Evolutionary conservation across 176 grass and related monocot species (phyloP).

Genomic region (Oryza rufipogon): DNA sequence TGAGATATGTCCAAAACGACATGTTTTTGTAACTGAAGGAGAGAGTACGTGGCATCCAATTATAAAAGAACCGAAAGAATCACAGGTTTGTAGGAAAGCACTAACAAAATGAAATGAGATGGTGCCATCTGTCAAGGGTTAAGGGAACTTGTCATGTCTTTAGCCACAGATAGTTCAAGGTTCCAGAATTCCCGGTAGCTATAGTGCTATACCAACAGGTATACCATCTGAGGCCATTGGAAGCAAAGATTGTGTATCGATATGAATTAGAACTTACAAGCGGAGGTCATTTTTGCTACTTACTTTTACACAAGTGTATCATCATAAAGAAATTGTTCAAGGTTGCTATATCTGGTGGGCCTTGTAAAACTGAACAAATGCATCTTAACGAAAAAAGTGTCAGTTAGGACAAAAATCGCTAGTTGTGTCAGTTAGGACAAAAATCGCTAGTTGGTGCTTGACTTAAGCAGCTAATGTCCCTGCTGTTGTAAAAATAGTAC

Average conservation of each 20-base stretch:
- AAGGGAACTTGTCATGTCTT: not conserved
- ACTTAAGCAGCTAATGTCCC: not conserved
- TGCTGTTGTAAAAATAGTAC: constrained; percentile 4
- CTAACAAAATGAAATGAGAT: not conserved
- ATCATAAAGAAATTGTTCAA: not conserved
- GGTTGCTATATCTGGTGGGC: not conserved
- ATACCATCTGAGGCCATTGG: not conserved
- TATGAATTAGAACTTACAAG: constrained; percentile 1
- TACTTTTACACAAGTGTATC: not conserved
- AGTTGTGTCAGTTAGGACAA: not conserved
- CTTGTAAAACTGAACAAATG: constrained; percentile 9
- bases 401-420: constrained; percentile 27
- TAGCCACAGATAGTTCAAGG: no score
- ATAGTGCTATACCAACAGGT: not conserved
- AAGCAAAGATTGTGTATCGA: not conserved
- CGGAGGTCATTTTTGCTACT: constrained; percentile 2
- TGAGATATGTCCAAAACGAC: no score
- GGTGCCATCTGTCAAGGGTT: not conserved
- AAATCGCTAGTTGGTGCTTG: constrained; percentile 12
- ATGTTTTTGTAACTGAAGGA: no score
- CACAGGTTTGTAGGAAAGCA: no score
- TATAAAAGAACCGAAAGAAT: not conserved
- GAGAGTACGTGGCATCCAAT: not conserved
- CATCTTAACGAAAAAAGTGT: not conserved
- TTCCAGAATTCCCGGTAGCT: not conserved